phyloP scores from a whole-genome alignment of 1,284 basidiomycete genomes.

The Papiliotrema flavescens region DNA sequence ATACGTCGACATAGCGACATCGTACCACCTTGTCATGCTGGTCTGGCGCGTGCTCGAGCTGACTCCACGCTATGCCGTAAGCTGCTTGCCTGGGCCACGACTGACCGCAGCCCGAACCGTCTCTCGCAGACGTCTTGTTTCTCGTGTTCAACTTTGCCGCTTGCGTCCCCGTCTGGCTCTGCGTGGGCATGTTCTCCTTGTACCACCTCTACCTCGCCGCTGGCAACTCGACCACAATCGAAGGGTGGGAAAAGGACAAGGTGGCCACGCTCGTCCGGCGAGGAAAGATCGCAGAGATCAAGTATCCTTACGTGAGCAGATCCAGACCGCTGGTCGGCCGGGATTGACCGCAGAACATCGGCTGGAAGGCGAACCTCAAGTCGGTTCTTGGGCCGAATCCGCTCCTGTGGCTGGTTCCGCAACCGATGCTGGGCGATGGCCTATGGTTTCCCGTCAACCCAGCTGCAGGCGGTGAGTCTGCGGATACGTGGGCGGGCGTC shows the following conservation, averaged over 20 bases:
- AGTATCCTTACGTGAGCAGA: constrained; percentile 89
- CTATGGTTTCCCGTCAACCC: constrained; percentile 68
- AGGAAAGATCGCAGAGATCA: constrained; percentile 81
- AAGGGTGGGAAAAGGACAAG: constrained; percentile 97
- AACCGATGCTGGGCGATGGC: constrained; percentile 63
- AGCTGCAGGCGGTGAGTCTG: constrained; percentile 70
- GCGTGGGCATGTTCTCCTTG: constrained; percentile 82
- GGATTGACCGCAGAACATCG: constrained; percentile 69
- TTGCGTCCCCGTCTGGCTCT: constrained; percentile 77
- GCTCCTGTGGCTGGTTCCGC: constrained; percentile 73
- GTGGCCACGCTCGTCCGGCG: constrained; percentile 76
- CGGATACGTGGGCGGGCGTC: constrained; percentile 37
- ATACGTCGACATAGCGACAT: constrained; percentile 71
- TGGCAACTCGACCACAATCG: constrained; percentile 90
- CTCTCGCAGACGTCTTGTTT: constrained; percentile 68
- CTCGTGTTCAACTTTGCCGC: constrained; percentile 82
- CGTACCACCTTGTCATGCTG: constrained; percentile 77
- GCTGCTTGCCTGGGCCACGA: constrained; percentile 6
- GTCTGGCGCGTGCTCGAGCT: constrained; percentile 60
- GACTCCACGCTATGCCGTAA: constrained; percentile 28
- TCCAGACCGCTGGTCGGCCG: no score
- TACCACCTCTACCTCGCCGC: constrained; percentile 83
- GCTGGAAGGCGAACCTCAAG: constrained; percentile 65
- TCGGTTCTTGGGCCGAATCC: constrained; percentile 72
- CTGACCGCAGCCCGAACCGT: constrained; percentile 62